Base-by-base conservation (phyloP, 352 stramenopile genomes). In the Phytophthora sp. region DNA sequence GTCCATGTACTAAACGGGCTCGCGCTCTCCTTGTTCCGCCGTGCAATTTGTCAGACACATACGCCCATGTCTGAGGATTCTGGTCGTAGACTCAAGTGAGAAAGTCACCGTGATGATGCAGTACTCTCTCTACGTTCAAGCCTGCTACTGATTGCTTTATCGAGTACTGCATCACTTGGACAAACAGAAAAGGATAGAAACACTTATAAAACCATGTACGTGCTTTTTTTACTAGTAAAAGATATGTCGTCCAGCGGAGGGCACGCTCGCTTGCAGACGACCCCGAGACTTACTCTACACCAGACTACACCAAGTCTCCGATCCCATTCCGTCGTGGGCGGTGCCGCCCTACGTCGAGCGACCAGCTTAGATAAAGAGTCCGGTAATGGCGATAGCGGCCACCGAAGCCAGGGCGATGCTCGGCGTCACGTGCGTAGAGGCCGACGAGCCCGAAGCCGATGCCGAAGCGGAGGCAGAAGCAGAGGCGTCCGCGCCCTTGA, bases 351-450 rank as follows among this genome's bases (percentile, higher is more conserved):
- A 56, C 39, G 32, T 18, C 20, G 17, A 23, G 34, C 41, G 32
- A 68, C 28, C 13, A 45, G 23, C 54, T 70, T 67, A 74, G 54
- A 74, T 55, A 66, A 74, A 71, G 43, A 71, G 44, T 62, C 54
- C 61, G 30, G 54, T 63, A 31, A 74, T 67, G 24, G 38, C 54
- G 24, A 71, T 45, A 21, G 41, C 44, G 9, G 61, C 54, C 30
- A 64, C 43, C 42, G 60, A 59, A 7, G 44, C 61, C 17, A 67
- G 35, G 13, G 60, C 66, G 31, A 74, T 54, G 43, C 54, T 66
- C 12, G 66, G 37, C 10, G 26, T 50, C 37, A 67, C 37, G 17
- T 60, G 54, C 43, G 54, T 37, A 0, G 60, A 71, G 18, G 31
- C 61, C 15, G 66, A 74, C 26, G 66, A 72, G 5, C 37, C 38